These are phyloP conservation scores for Coriolopsis trogii DNA, from an alignment of 1,284 basidiomycete genomes.

Conservation along the genomic window DNA sequence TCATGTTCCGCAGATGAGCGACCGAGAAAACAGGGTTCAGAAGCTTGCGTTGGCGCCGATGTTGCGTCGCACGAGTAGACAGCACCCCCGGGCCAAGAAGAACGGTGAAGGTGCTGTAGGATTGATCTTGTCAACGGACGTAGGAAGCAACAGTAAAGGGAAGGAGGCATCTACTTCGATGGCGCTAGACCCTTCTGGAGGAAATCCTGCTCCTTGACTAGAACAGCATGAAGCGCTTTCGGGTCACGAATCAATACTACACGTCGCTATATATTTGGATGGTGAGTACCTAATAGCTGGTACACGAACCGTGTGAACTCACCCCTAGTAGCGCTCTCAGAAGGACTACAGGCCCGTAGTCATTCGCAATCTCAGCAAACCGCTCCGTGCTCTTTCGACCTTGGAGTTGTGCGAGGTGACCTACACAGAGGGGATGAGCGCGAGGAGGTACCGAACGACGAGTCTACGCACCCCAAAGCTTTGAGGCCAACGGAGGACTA, in stretches of 20 bases:
- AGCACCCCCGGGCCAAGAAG: conserved; percentile 25
- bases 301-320: too few species aligned
- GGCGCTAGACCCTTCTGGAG: conserved; percentile 11
- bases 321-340: too few species aligned
- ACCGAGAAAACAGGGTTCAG: conserved; percentile 22
- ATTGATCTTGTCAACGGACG: not conserved
- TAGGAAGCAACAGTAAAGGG: too few species aligned
- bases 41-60: conserved; percentile 19
- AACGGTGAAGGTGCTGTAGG: conserved; percentile 6
- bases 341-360: too few species aligned
- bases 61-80: conserved; percentile 13
- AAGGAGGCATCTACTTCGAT: conserved; percentile 6
- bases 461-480: too few species aligned
- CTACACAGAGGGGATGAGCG: too few species aligned
- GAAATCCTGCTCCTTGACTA: conserved; percentile 14
- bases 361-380: too few species aligned
- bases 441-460: too few species aligned
- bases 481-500: too few species aligned
- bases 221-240: conserved; percentile 10
- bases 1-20: conserved; percentile 20
- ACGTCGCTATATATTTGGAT: not conserved
- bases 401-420: too few species aligned
- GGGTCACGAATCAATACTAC: conserved; percentile 13
- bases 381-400: too few species aligned
- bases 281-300: too few species aligned